Base-by-base conservation (phyloP, 2,329 filamentous ascomycete genomes). In the Verticillium tricorpus region DNA sequence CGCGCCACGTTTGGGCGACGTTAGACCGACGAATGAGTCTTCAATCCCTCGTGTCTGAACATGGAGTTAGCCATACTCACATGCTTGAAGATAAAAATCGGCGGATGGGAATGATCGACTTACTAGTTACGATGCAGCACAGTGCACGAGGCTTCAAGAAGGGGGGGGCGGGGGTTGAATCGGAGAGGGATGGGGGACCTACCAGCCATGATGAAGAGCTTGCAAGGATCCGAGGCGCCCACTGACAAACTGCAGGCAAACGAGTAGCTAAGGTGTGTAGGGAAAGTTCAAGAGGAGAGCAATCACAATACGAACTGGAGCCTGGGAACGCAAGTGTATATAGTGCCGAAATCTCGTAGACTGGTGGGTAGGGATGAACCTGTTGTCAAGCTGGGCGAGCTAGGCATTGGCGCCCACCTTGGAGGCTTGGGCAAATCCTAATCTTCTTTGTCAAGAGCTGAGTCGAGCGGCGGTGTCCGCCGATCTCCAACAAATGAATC, bases 141-240 rank as follows among this genome's bases (percentile, higher is more conserved):
- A 15, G 35, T 28, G 28, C 54, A 28, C 28, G 28, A 28, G 28
- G 28, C 28, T 28, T 3, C 22, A n/a, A n/a, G n/a, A n/a, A n/a
- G 11, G 17, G n/a, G 3, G 5, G 8, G 28, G n/a, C 19, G 35
- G 17, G 22, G 22, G 52, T 39, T 8, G 8, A n/a, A 57, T 35
- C 31, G 60, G 57, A 56, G 63, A 50, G 52, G 57, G 60, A 54
- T 55, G 57, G n/a, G 15, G 57, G 56, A 65, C 65, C 57, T 66
- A 66, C 65, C 65, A 65, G 63, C 63, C 65, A 66, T 66, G 28
- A 45, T 45, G 39, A 60, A 19, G 60, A 32, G 17, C 60, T 55
- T 45, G 50, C 56, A 31, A 19, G 55, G 55, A 57, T 22, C 5
- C n/a, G 12, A n/a, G 19, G 45, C 45, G n/a, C 19, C 7, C 19